Evolutionary conservation across 345 rosid species (phyloP).

Genomic region (Rubroshorea leprosula): DNA sequence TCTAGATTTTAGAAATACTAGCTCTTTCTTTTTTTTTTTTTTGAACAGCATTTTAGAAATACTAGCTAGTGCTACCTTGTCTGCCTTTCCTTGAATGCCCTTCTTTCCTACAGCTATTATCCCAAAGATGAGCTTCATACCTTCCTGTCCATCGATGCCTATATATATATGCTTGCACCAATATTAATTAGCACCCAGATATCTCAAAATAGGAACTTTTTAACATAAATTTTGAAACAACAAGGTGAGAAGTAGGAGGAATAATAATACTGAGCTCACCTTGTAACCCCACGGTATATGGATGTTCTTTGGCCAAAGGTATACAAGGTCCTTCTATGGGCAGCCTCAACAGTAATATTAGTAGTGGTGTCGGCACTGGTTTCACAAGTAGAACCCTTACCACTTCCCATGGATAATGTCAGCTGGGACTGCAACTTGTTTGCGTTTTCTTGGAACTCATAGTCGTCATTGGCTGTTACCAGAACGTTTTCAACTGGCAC

Average conservation of each 20-base stretch:
- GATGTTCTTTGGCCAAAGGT: conserved; percentile 97
- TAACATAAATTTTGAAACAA: no score
- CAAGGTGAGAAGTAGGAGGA: no score
- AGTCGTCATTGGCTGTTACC: conserved; percentile 32
- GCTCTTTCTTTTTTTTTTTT: no score
- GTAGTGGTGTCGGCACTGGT: conserved; percentile 54
- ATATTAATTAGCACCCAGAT: background rate
- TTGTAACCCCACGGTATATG: conserved; percentile 95
- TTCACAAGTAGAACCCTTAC: conserved; percentile 55
- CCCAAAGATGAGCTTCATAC: conserved; percentile 99
- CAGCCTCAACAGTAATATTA: conserved; percentile 41
- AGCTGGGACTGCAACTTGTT: conserved; percentile 74
- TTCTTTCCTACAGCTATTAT: conserved; percentile 96
- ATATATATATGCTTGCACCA: background rate
- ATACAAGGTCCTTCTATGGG: conserved; percentile 81
- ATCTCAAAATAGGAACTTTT: no score
- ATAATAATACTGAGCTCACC: conserved; percentile 34
- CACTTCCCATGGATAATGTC: conserved; percentile 94
- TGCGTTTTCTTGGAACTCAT: conserved; percentile 62
- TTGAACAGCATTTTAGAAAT: no score
- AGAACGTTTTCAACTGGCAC: conserved; percentile 47
- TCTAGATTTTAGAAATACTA: background rate
- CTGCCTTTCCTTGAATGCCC: conserved; percentile 99
- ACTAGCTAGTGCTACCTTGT: conserved; percentile 48
- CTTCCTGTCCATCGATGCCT: conserved; percentile 99